These are phyloP conservation scores for Luffa aegyptiaca DNA, from an alignment of 306 rosid species.

Conservation along the genomic window DNA sequence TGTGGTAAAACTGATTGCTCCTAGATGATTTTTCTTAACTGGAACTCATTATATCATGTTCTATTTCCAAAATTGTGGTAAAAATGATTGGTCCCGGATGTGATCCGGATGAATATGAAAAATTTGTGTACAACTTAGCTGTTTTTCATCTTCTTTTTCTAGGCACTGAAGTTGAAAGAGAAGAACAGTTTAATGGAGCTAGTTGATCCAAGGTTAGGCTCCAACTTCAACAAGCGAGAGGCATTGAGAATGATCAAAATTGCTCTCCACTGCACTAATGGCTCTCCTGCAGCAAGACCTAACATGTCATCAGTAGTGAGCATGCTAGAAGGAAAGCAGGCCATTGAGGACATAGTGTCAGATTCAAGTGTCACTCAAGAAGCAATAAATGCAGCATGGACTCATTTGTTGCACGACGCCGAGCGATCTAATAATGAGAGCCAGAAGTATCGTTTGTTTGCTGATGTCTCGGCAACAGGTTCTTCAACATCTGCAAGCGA, in stretches of 20 bases:
- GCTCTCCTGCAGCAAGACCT: slow-evolving; percentile 24
- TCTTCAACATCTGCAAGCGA: slow-evolving; percentile 18
- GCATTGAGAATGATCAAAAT: slow-evolving; percentile 27
- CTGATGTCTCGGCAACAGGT: slow-evolving; percentile 12
- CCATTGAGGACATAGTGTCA: slow-evolving; percentile 2
- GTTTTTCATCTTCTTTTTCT: background rate
- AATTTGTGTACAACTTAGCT: background rate
- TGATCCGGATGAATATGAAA: background rate
- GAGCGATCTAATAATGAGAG: background rate
- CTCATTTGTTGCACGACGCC: background rate
- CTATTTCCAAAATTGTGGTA: background rate
- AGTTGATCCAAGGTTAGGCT: slow-evolving; percentile 28
- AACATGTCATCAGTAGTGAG: slow-evolving; percentile 25
- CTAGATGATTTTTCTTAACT: no score
- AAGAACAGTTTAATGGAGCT: slow-evolving; percentile 25
- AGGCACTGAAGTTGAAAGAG: slow-evolving; percentile 26
- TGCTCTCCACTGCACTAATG: slow-evolving; percentile 28
- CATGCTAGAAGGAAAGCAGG: slow-evolving; percentile 21
- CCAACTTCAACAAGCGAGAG: slow-evolving; percentile 19
- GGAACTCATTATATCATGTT: no score
- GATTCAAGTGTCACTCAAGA: background rate
- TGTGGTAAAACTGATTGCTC: background rate
- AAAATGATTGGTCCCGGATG: background rate
- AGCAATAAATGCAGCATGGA: slow-evolving; percentile 3
- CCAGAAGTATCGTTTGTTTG: background rate